phyloP scores from a whole-genome alignment of 116 monocot species.

The Papilionanthe hybrid region DNA sequence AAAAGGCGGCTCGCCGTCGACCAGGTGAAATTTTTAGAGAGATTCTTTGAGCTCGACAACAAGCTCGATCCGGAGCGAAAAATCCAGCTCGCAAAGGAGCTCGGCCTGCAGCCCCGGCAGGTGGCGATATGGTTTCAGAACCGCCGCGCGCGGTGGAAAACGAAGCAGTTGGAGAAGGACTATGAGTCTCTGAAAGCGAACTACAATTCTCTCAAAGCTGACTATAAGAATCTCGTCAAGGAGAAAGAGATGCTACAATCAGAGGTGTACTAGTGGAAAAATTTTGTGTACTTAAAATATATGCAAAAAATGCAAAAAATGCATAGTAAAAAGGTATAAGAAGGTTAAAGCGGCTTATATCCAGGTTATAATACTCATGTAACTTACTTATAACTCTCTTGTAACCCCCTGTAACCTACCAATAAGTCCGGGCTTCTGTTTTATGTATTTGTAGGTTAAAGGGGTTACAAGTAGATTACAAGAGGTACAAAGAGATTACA shows the following conservation, averaged over 20 bases:
- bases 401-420: no score
- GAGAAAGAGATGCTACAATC: constrained; percentile 56
- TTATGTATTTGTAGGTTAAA: no score
- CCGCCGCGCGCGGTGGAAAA: constrained; percentile 74
- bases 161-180: constrained; percentile 71
- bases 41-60: constrained; percentile 53
- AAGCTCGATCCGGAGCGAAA: constrained; percentile 71
- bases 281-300: no score
- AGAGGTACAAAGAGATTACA: no score
- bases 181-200: constrained; percentile 34
- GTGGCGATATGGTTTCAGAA: constrained; percentile 84
- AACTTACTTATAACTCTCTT: no score
- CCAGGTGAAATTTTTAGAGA: constrained; percentile 57
- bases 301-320: no score
- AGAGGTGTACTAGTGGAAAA: no score
- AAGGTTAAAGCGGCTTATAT: no score
- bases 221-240: constrained; percentile 37
- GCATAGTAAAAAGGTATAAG: no score
- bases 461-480: no score
- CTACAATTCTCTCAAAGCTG: constrained; percentile 35
- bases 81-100: constrained; percentile 45
- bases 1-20: constrained; percentile 46
- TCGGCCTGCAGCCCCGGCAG: constrained; percentile 59
- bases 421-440: no score
- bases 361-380: no score